These are phyloP conservation scores for Neocatenulostroma microsporum DNA, from an alignment of 2,329 filamentous ascomycete genomes.

Conservation along the genomic window DNA sequence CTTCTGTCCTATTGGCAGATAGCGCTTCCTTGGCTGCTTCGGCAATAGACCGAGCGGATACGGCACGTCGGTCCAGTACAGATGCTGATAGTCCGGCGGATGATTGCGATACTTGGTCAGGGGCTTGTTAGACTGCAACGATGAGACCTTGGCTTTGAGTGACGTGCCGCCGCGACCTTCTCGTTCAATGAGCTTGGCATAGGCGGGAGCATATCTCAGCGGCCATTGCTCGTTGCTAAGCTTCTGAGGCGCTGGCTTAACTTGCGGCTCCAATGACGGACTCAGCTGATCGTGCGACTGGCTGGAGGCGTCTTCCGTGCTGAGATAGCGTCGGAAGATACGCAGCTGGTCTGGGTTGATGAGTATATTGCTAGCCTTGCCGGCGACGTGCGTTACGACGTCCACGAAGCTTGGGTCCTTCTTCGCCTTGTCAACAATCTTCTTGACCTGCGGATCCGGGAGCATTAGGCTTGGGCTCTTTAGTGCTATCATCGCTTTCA, in stretches of 20 bases:
- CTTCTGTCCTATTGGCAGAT: conserved; percentile 9
- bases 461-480: too few species aligned
- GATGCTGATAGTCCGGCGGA: conserved; percentile 13
- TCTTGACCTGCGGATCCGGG: too few species aligned
- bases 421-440: not conserved
- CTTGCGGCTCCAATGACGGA: not conserved
- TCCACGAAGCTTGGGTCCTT: not conserved
- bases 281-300: too few species aligned
- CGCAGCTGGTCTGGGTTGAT: not conserved
- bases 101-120: conserved; percentile 10
- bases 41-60: conserved; percentile 15
- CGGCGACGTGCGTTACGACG: not conserved
- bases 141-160: not conserved
- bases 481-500: too few species aligned
- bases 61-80: conserved; percentile 10
- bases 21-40: conserved; percentile 14
- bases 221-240: conserved; percentile 1
- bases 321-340: not conserved
- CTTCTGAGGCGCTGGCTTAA: not conserved
- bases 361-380: not conserved
- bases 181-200: too few species aligned
- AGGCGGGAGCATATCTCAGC: too few species aligned
- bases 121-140: conserved; percentile 5
- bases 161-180: not conserved
- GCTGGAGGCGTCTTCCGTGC: not conserved